Evolutionary conservation across 805 yeast species (phyloP), one percentile per base, ranked within the genome.

Genomic region (Helenozyma rhizophorensis): DNA sequence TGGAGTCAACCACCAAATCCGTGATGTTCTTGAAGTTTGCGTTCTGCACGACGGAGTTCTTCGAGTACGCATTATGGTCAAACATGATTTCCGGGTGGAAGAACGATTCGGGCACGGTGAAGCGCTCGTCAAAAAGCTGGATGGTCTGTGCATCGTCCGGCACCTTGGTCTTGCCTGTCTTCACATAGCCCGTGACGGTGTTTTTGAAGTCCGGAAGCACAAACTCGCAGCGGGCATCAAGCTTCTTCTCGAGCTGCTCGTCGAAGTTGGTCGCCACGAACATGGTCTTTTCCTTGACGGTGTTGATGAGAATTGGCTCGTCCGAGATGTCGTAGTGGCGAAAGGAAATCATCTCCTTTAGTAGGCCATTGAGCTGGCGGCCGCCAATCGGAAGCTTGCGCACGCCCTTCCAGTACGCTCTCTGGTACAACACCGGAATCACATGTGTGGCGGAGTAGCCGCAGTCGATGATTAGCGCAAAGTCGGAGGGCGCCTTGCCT

Each of bases 311-410:
- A 2, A 83, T 66, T 0, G 95, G 81, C 57, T 94, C 99, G 40
- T 93, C 96, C 53, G 86, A 79, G 45, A 93, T 88, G 51, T 93
- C 90, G 56, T 89, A 93, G 62, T 93, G 93, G 33, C 97, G 69
- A 52, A 83, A 93, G 2, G 96, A 86, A 9, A 90, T 75, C 30
- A 85, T 70, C 51, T 93, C 97, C 42, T 88, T 71, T 32, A 94
- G 58, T 30, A 81, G 75, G 3, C 96, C 96, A 33, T 87, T 85
- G 32, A 93, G 59, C 30, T 85, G 67, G 36, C 85, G 72, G 0
- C 99, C 99, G 0, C 93, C 98, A 28, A 94, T 75, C 27, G 88
- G 90, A 33, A 89, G 60, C 40, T 85, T 80, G 40, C 76, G 74
- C 2, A 87, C 78, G 0, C 88, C 96, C 21, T 76, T 74, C 77